Evolutionary conservation across 2,329 filamentous ascomycete species (phyloP), one percentile per base, ranked within the genome.

Genomic region (Aspergillus viridinutans): DNA sequence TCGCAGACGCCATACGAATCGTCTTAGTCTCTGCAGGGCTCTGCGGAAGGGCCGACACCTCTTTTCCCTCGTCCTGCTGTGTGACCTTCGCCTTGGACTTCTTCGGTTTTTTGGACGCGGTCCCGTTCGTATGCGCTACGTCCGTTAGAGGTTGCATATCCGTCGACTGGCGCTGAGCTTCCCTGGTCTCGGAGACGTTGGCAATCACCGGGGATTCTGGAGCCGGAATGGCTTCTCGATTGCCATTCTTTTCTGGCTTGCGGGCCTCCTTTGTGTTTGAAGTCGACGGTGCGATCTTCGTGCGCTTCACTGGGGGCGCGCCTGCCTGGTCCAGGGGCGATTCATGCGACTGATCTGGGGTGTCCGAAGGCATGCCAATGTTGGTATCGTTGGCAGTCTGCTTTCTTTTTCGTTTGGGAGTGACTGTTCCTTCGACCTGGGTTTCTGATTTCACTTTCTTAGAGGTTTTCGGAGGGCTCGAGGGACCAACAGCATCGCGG

Each of bases 291-390:
- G 57, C 52, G 3, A 61, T 51, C 28, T 66, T 68, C 54, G 68
- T 73, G 51, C 70, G 68, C 58, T 72, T 72, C 32, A 55, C 43
- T 12, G 61, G 57, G 2, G 59, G 64, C 21, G 61, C 35, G n/a
- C 49, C 43, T 25, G 61, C 54, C 17, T 58, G 53, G 12, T 54
- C 52, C 48, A 42, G 45, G 35, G 40, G 32, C 8, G 57, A 26
- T 10, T 40, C 38, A 42, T 35, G 28, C 40, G 47, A 49, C 12
- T 56, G 50, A 7, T 23, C 43, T 12, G 48, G 35, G 45, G 43
- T 35, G 35, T 28, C 28, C 23, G 50, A 38, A 23, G 12, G 9
- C 23, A 54, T 52, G 40, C 9, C 3, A 42, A 26, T 23, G 26
- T 40, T 12, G 23, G 53, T 55, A 45, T 38, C 25, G 28, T 23